Evolutionary conservation across 2,329 filamentous ascomycete species (phyloP), one percentile per base, ranked within the genome.

Genomic region (Trichoderma sp.): DNA sequence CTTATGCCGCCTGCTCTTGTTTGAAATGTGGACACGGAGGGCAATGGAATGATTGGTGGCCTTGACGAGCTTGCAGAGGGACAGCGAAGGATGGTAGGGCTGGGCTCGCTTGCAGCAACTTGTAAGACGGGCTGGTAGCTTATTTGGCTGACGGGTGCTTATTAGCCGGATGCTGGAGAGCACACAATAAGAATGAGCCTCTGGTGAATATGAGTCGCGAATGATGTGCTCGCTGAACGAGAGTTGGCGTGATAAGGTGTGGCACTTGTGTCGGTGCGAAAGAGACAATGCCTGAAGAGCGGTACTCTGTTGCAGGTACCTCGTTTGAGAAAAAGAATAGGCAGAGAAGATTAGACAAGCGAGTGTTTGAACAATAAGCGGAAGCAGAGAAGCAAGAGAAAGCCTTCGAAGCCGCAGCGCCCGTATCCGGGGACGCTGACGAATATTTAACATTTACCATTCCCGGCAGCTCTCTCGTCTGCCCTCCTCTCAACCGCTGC

Each of bases 21-120:
- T 49, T 61, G 55, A 63, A 53, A 63, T 63, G 61, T 56, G 49
- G 49, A 29, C 49, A 24, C 56, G 8, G 29, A 27, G 29, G 37
- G 33, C 16, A 14, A 57, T 5, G 14, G 55, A 55, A n/a, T 55
- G 47, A 55, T 64, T 65, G 53, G 52, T 33, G 49, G 61, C 61
- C 52, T 29, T 31, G 53, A 57, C 55, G 55, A 66, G 52, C 35
- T 49, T 35, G 52, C n/a, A 37, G 24, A n/a, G 21, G 40, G 53
- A 58, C 40, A 43, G 40, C 47, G 53, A 52, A 35, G 64, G 52
- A 35, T 59, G 55, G 55, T 67, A 67, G 55, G 64, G 64, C 64
- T 66, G 63, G 62, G 53, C 52, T 66, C 63, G 63, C 29, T 66
- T 66, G 63, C 53, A 66, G 31, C 27, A 21, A 57, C 62, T 57